Conservation (phyloP, 257 asterid species). For the Lithospermum erythrorhizon region DNA sequence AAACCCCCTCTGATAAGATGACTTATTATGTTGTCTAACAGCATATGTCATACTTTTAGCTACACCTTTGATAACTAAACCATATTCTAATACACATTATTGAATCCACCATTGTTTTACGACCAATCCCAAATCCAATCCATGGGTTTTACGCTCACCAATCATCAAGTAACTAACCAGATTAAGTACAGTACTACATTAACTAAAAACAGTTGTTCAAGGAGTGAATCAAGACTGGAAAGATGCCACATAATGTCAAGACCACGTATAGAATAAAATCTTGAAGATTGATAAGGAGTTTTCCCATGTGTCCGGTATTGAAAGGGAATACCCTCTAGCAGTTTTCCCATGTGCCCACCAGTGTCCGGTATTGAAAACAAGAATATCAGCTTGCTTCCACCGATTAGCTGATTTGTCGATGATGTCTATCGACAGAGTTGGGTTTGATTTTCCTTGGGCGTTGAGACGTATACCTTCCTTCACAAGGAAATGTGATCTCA, state of each 20-base stretch:
- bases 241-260: no score
- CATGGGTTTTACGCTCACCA: background rate
- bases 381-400: constrained; percentile 92
- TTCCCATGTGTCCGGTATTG: background rate
- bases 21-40: no score
- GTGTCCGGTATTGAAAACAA: constrained; percentile 85
- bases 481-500: constrained; percentile 89
- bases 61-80: no score
- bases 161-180: background rate
- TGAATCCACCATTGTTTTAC: no score
- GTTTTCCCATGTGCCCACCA: constrained; percentile 99
- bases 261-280: background rate
- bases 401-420: constrained; percentile 73
- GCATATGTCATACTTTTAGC: no score
- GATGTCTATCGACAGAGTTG: constrained; percentile 76
- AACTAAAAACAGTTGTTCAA: no score
- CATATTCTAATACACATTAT: no score
- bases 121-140: background rate
- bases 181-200: no score
- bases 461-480: constrained; percentile 76
- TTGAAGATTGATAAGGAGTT: background rate
- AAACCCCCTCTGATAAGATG: background rate
- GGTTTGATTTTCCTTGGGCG: constrained; percentile 72
- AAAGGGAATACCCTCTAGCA: constrained; percentile 58
- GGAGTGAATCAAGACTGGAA: no score